These are phyloP conservation scores for Chaetomiaceae sp. DNA, from an alignment of 2,329 filamentous ascomycete genomes.

Conservation along the genomic window DNA sequence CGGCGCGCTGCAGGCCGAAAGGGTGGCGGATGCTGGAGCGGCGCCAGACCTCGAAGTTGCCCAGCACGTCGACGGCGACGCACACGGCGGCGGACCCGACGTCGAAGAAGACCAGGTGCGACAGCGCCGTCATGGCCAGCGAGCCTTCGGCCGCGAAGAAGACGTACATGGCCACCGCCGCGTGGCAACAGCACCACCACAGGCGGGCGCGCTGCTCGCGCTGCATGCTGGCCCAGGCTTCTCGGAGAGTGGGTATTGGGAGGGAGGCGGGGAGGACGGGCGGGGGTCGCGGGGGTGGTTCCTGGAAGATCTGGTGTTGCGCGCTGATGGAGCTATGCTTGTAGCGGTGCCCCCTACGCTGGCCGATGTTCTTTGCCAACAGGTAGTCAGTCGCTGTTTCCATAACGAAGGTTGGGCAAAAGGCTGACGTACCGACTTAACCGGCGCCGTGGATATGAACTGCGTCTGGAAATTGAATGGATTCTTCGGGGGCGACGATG, in stretches of 20 bases:
- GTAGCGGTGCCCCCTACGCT: slow-evolving; percentile 92
- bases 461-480: slow-evolving; percentile 96
- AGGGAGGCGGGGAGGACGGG: slow-evolving; percentile 86
- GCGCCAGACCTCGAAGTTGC: slow-evolving; percentile 97
- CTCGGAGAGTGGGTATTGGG: slow-evolving; percentile 80
- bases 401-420: not conserved
- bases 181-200: slow-evolving; percentile 86
- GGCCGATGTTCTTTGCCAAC: slow-evolving; percentile 66
- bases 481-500: slow-evolving; percentile 41
- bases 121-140: slow-evolving; percentile 84
- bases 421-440: slow-evolving; percentile 61
- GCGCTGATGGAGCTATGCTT: slow-evolving; percentile 90
- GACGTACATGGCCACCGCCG: slow-evolving; percentile 74
- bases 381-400: not conserved
- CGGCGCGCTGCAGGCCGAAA: slow-evolving; percentile 84
- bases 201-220: slow-evolving; percentile 76
- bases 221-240: slow-evolving; percentile 87
- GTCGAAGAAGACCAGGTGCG: slow-evolving; percentile 91
- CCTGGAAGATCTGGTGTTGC: slow-evolving; percentile 90
- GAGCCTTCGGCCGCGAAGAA: slow-evolving; percentile 82
- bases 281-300: slow-evolving; percentile 78
- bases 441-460: slow-evolving; percentile 64
- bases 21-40: slow-evolving; percentile 87
- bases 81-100: slow-evolving; percentile 87
- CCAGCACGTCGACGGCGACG: slow-evolving; percentile 84